Conservation (phyloP, 768 basidiomycete genomes). For the Calocybe indica region DNA sequence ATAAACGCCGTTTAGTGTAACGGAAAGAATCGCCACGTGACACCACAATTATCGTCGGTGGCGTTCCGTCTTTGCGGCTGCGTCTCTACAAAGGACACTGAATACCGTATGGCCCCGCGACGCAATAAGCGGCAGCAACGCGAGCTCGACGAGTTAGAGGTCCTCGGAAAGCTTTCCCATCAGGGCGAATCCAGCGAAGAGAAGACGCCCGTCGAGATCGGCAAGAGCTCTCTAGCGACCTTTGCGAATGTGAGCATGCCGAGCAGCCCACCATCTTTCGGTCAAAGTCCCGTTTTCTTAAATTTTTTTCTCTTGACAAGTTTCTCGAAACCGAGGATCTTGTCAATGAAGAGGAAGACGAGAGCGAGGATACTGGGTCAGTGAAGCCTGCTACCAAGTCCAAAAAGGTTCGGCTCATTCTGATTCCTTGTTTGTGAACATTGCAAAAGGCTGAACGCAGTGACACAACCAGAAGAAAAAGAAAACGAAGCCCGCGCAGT, state of each 20-base stretch:
- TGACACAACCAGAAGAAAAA: conserved; percentile 27
- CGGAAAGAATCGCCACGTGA: too few species aligned
- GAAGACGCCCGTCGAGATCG: conserved; percentile 15
- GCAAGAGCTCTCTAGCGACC: conserved; percentile 16
- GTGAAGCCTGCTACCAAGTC: conserved; percentile 22
- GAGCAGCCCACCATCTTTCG: neutral
- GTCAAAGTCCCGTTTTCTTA: neutral
- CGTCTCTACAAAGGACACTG: neutral
- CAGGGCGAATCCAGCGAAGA: conserved; percentile 32
- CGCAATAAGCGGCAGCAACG: conserved; percentile 84
- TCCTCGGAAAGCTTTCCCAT: conserved; percentile 33
- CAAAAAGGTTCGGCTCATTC: conserved; percentile 26
- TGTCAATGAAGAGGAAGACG: conserved; percentile 15
- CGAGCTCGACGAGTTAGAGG: conserved; percentile 74
- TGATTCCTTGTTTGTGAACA: neutral
- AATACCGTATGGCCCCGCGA: conserved; percentile 53
- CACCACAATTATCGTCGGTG: neutral
- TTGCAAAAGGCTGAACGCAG: conserved; percentile 1
- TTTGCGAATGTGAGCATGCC: conserved; percentile 39
- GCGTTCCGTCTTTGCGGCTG: neutral
- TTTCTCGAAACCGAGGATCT: conserved; percentile 31
- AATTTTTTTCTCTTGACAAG: conserved; percentile 19
- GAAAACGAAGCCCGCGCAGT: conserved; percentile 29
- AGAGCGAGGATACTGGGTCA: conserved; percentile 24
- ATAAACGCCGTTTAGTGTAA: too few species aligned